These are phyloP conservation scores for Elsinoe batatas DNA, from an alignment of 2,329 filamentous ascomycete genomes.

Conservation along the genomic window DNA sequence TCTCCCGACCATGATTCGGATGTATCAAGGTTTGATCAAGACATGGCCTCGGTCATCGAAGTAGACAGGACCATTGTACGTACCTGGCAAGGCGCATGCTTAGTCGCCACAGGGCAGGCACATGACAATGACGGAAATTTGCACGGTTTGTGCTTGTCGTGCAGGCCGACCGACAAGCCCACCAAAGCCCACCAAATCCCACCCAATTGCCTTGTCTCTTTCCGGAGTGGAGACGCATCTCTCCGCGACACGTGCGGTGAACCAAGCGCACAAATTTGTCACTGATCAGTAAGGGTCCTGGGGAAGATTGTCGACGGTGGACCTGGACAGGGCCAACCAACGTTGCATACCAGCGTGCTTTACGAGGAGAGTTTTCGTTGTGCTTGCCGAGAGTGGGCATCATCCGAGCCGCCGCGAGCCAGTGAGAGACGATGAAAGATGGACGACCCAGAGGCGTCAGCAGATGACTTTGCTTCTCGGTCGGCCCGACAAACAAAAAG, in stretches of 20 bases:
- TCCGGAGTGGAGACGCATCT: constrained; percentile 5
- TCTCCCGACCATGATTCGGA: background rate
- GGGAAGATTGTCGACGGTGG: constrained; percentile 1
- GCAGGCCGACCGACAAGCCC: background rate
- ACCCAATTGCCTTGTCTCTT: background rate
- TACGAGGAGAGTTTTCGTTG: background rate
- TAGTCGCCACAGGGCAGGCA: background rate
- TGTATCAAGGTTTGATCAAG: background rate
- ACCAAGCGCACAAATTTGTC: background rate
- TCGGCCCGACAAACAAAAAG: constrained; percentile 10
- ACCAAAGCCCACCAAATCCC: background rate
- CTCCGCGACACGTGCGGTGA: constrained; percentile 3
- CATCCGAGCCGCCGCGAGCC: background rate
- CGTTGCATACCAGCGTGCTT: background rate
- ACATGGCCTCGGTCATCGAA: background rate
- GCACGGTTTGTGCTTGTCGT: background rate
- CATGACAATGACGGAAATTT: background rate
- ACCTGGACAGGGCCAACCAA: background rate
- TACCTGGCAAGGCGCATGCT: constrained; percentile 1
- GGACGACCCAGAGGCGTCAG: background rate
- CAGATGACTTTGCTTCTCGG: background rate
- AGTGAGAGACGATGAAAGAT: background rate
- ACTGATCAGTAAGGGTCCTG: constrained; percentile 6
- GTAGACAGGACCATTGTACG: background rate
- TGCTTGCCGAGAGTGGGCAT: background rate